Conservation (phyloP, 176 grass and related monocot species). For the Puccinellia tenuiflora region DNA sequence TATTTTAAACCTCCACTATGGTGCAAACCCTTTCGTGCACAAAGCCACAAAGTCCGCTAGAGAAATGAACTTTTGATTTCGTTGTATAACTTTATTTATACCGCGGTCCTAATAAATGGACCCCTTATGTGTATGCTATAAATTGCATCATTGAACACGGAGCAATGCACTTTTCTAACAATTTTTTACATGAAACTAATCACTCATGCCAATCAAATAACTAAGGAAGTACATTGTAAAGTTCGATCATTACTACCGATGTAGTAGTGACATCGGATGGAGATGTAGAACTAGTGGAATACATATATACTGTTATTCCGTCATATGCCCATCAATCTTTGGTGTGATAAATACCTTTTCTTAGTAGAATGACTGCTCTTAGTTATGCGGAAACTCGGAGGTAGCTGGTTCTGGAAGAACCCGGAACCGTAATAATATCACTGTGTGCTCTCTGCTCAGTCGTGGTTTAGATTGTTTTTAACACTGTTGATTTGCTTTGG, state of each 20-base stretch:
- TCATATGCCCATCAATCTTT: background rate
- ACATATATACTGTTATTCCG: background rate
- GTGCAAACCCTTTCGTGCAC: too few relatives aligned
- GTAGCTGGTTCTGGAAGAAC: constrained; percentile 13
- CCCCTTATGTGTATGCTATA: too few relatives aligned
- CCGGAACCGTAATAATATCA: background rate
- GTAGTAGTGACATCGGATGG: background rate
- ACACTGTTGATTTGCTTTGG: background rate
- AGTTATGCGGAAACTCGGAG: constrained; percentile 16
- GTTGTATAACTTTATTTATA: too few relatives aligned
- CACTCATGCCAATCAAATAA: background rate
- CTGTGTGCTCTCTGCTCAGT: background rate
- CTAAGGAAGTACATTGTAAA: background rate
- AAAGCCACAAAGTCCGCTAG: too few relatives aligned
- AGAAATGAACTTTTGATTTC: too few relatives aligned
- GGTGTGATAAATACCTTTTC: background rate
- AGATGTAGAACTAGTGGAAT: background rate
- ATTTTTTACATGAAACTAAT: background rate
- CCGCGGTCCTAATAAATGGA: too few relatives aligned
- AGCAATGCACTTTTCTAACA: background rate
- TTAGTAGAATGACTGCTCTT: background rate
- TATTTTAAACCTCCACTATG: too few relatives aligned
- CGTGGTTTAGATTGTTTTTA: constrained; percentile 4
- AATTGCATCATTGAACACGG: too few relatives aligned
- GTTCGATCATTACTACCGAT: background rate